phyloP scores from a whole-genome alignment of 2,329 filamentous ascomycete species.

The Penicillium griseofulvum region DNA sequence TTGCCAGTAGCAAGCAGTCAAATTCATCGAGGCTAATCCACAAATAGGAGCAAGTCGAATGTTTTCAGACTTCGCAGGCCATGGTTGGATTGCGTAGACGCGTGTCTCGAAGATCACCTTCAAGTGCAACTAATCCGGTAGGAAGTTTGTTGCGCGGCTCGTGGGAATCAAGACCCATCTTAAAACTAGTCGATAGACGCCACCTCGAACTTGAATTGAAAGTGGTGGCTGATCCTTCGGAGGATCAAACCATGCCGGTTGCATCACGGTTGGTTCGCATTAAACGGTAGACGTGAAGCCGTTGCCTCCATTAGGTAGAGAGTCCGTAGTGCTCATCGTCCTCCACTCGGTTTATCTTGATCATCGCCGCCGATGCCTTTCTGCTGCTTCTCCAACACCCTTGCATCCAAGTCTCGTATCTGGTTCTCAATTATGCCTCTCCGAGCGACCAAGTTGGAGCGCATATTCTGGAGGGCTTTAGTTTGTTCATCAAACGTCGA shows the following conservation, averaged over 20 bases:
- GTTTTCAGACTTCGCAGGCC: background rate
- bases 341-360: constrained; percentile 25
- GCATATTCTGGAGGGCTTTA: constrained; percentile 51
- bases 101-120: background rate
- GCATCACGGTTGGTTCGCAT: background rate
- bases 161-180: background rate
- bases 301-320: background rate
- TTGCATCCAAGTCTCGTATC: constrained; percentile 50
- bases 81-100: background rate
- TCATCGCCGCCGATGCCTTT: constrained; percentile 32
- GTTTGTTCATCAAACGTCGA: constrained; percentile 55
- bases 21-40: background rate
- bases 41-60: background rate
- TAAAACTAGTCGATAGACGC: background rate
- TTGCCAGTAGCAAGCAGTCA: background rate
- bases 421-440: constrained; percentile 57
- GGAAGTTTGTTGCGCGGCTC: background rate
- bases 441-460: constrained; percentile 51
- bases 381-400: constrained; percentile 40
- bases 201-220: background rate
- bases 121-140: background rate
- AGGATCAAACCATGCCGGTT: background rate
- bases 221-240: background rate
- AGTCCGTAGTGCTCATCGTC: constrained; percentile 4
- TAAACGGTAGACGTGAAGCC: background rate